phyloP scores from a whole-genome alignment of 164 flowering plant genomes.

The Liquidambar formosana region DNA sequence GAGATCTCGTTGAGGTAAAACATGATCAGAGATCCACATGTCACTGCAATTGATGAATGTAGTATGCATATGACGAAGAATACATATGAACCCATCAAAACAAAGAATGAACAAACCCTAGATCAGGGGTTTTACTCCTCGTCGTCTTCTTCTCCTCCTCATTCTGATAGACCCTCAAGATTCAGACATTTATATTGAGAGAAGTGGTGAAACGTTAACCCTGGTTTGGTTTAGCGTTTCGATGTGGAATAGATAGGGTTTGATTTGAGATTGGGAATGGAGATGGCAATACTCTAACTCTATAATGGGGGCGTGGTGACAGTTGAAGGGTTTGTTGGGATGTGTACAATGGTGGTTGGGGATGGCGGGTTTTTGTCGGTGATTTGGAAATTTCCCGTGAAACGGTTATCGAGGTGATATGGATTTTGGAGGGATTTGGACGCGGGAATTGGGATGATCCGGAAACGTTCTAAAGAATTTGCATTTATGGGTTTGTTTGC shows the following conservation, averaged over 20 bases:
- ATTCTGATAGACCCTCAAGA: no score
- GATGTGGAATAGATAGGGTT: not conserved
- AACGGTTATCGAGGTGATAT: not conserved
- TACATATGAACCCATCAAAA: conserved; percentile 11
- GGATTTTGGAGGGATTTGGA: not conserved
- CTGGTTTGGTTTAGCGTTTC: not conserved
- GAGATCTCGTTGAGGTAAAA: conserved; percentile 24
- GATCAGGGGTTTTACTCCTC: not conserved
- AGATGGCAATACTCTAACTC: not conserved
- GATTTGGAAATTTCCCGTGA: not conserved
- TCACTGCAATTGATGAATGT: conserved; percentile 16
- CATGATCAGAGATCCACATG: conserved; percentile 25
- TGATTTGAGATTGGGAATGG: conserved; percentile 3
- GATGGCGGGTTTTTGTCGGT: conserved; percentile 7
- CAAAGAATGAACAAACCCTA: not conserved
- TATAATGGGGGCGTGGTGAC: not conserved
- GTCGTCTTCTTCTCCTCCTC: no score
- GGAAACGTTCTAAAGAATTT: no score
- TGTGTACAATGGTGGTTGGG: not conserved
- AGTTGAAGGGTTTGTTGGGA: not conserved
- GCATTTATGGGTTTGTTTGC: no score
- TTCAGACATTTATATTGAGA: not conserved
- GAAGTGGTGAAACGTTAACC: not conserved
- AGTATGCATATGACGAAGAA: conserved; percentile 28
- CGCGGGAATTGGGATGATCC: not conserved